Evolutionary conservation across 441 rosid genomes (phyloP).

Genomic region (Hura crepitans): DNA sequence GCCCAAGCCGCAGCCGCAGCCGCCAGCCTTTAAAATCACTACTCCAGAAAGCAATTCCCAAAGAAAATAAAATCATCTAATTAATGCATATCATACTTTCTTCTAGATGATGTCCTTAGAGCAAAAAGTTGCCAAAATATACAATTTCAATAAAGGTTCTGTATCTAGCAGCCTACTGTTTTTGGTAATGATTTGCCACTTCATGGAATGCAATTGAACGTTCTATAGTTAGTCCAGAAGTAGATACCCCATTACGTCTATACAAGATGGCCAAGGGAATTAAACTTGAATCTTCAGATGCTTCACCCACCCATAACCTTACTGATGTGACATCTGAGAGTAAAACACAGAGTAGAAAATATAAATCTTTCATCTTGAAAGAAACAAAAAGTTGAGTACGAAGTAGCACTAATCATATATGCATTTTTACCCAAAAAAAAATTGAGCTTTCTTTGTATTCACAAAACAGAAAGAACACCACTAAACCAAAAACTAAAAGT

Average conservation of each 20-base stretch:
- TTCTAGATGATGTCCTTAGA: neutral
- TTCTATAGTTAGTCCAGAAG: constrained; percentile 11
- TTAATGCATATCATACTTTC: neutral
- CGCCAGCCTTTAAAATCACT: neutral
- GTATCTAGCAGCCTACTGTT: neutral
- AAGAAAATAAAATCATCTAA: neutral
- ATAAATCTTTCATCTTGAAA: neutral
- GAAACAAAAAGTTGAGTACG: neutral
- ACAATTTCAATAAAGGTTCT: neutral
- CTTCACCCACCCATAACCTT: constrained; percentile 73
- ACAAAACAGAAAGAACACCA: neutral
- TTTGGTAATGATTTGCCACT: neutral
- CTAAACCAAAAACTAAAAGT: neutral
- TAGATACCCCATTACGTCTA: constrained; percentile 49
- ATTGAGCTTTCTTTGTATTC: no score
- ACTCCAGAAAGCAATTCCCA: neutral
- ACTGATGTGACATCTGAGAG: constrained; percentile 51
- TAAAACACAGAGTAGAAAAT: constrained; percentile 16
- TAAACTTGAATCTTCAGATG: constrained; percentile 36
- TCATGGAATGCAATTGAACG: neutral
- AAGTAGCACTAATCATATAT: neutral
- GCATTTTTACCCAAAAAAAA: no score
- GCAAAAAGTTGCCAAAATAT: neutral
- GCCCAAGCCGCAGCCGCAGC: neutral
- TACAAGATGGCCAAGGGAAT: constrained; percentile 70